Conservation (phyloP, 768 basidiomycete genomes). For the Tulasnella sp. region DNA sequence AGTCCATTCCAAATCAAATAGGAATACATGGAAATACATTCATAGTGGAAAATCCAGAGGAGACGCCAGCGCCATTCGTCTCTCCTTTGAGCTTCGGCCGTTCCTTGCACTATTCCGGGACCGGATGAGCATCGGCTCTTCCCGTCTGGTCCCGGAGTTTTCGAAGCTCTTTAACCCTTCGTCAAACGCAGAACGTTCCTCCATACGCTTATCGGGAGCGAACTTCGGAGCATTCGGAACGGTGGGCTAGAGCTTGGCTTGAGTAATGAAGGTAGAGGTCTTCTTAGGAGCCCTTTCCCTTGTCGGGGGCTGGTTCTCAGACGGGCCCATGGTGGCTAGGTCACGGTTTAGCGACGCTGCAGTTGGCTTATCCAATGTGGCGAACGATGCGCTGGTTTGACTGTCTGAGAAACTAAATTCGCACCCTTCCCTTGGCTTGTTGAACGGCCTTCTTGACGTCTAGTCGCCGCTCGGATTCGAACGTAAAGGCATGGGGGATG, state of each 20-base stretch:
- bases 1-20: no score
- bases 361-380: slow-evolving; percentile 7
- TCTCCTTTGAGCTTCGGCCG: slow-evolving; percentile 21
- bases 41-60: not conserved
- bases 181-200: slow-evolving; percentile 25
- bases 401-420: not conserved
- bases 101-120: slow-evolving; percentile 30
- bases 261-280: slow-evolving; percentile 7
- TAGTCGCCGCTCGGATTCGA: slow-evolving; percentile 24
- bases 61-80: not conserved
- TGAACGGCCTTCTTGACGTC: slow-evolving; percentile 28
- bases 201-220: slow-evolving; percentile 7
- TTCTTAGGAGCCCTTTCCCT: not conserved
- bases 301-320: not conserved
- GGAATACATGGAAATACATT: not conserved
- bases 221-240: slow-evolving; percentile 21
- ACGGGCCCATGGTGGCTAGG: not conserved
- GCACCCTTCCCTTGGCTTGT: not conserved
- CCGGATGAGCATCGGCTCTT: slow-evolving; percentile 19
- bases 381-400: slow-evolving; percentile 25
- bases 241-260: slow-evolving; percentile 7
- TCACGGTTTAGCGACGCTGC: slow-evolving; percentile 19
- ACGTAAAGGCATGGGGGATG: slow-evolving; percentile 25
- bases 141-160: slow-evolving; percentile 11
- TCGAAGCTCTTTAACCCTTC: slow-evolving; percentile 26